Percentiles rank a stretch among this genome's conserved stretches.
Evolutionary conservation across 179 eudicot species (phyloP).

Genomic region (Carnegiea gigantea): DNA sequence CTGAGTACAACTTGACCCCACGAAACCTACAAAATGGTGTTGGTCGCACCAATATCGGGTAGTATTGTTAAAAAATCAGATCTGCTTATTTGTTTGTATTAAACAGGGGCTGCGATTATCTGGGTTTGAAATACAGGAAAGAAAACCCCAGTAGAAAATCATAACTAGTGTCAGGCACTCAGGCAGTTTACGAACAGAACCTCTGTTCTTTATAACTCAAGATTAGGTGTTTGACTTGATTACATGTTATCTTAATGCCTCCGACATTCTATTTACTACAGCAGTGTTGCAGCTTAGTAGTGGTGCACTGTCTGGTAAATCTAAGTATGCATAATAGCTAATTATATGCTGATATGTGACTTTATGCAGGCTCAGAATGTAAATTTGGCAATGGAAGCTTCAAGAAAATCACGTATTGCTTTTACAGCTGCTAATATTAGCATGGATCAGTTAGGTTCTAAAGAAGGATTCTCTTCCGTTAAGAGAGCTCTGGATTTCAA

Average conservation of each 20-base stretch:
- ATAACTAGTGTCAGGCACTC: no score
- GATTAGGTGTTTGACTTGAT: neutral
- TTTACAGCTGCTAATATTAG: constrained; percentile 61
- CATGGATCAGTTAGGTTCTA: constrained; percentile 39
- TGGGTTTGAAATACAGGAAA: no score
- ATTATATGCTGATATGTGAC: constrained; percentile 21
- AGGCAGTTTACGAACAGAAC: no score
- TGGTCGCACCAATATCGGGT: no score
- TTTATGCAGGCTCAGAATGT: constrained; percentile 77
- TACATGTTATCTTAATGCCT: neutral
- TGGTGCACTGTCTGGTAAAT: neutral
- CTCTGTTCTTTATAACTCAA: neutral
- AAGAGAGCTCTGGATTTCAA: constrained; percentile 89
- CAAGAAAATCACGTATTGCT: constrained; percentile 77
- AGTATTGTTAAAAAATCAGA: no score
- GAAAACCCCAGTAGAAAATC: no score
- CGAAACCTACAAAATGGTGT: neutral
- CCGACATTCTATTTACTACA: neutral
- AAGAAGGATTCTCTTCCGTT: constrained; percentile 54
- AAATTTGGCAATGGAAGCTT: constrained; percentile 90
- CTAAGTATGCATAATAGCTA: neutral
- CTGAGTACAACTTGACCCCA: neutral
- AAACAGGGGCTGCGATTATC: no score
- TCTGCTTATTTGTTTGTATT: no score
- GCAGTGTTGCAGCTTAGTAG: neutral